Evolutionary conservation across 345 rosid genomes (phyloP).

Genomic region (Eucalyptus tenuipes): DNA sequence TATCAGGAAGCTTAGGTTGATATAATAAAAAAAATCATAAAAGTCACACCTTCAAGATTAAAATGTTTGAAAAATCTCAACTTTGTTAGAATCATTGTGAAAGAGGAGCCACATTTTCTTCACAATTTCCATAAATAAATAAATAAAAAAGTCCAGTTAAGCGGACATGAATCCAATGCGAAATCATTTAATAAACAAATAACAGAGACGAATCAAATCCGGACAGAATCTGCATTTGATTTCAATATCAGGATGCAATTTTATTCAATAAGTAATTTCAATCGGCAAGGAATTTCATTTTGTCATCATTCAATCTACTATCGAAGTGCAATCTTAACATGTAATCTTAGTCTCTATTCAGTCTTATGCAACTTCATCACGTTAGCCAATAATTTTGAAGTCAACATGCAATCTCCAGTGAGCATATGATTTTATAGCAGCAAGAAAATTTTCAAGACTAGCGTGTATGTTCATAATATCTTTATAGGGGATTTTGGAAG

Average conservation of each 20-base stretch:
- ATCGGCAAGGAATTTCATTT: not conserved
- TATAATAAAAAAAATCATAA: too few species aligned
- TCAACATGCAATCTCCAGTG: too few species aligned
- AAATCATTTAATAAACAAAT: not conserved
- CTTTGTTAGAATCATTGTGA: not conserved
- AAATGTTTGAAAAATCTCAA: not conserved
- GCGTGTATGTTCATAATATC: too few species aligned
- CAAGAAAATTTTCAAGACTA: too few species aligned
- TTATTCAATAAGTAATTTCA: too few species aligned
- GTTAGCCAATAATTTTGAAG: constrained; percentile 25
- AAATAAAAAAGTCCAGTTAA: not conserved
- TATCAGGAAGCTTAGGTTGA: too few species aligned
- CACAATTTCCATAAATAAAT: not conserved
- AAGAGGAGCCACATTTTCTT: not conserved
- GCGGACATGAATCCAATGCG: not conserved
- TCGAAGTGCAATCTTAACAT: not conserved
- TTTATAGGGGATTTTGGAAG: not conserved
- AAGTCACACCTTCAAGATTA: too few species aligned
- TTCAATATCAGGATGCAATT: not conserved
- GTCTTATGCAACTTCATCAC: not conserved
- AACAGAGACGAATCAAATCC: too few species aligned
- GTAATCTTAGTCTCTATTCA: not conserved
- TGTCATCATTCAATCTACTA: not conserved
- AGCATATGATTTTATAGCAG: too few species aligned
- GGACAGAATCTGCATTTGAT: too few species aligned